Percentiles rank a stretch among this genome's conserved stretches.
Conservation (phyloP, 768 basidiomycete species). For the Clitopilus hobsonii region DNA sequence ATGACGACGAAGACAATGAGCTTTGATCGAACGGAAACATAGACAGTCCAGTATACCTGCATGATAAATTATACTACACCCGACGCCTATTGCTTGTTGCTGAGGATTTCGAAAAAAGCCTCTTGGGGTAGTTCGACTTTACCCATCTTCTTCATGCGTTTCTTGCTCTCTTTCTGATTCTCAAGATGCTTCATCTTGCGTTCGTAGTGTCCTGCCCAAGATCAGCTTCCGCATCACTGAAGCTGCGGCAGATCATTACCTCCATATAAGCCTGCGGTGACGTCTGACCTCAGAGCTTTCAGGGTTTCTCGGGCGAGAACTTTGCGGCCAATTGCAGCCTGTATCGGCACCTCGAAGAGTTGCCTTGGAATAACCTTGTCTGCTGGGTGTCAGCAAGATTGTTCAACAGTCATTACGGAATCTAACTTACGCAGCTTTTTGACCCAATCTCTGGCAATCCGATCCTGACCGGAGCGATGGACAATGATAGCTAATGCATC, state of each 20-base stretch:
- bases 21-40: conserved; percentile 35
- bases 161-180: conserved; percentile 92
- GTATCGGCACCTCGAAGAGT: conserved; percentile 92
- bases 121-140: conserved; percentile 90
- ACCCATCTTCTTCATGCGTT: conserved; percentile 83
- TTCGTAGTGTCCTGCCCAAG: conserved; percentile 73
- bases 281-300: conserved; percentile 83
- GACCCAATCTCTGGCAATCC: conserved; percentile 79
- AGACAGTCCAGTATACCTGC: conserved; percentile 13
- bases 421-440: conserved; percentile 80
- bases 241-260: conserved; percentile 38
- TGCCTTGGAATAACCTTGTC: conserved; percentile 92
- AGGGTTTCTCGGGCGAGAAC: conserved; percentile 88
- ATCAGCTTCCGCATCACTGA: too few relatives aligned
- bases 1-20: conserved; percentile 92
- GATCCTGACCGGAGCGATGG: conserved; percentile 73
- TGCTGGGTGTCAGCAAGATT: conserved; percentile 19
- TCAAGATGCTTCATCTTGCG: conserved; percentile 87
- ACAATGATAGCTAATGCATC: conserved; percentile 93
- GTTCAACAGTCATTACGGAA: background rate
- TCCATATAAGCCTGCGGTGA: conserved; percentile 92
- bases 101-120: conserved; percentile 90
- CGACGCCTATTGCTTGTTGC: conserved; percentile 33
- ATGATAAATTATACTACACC: conserved; percentile 15
- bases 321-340: conserved; percentile 84